A percentile compares a stretch with the other conserved stretches of the same genome.
Evolutionary conservation across 2,329 filamentous ascomycete species (phyloP).

Genomic region (Trichoderma asperellum): DNA sequence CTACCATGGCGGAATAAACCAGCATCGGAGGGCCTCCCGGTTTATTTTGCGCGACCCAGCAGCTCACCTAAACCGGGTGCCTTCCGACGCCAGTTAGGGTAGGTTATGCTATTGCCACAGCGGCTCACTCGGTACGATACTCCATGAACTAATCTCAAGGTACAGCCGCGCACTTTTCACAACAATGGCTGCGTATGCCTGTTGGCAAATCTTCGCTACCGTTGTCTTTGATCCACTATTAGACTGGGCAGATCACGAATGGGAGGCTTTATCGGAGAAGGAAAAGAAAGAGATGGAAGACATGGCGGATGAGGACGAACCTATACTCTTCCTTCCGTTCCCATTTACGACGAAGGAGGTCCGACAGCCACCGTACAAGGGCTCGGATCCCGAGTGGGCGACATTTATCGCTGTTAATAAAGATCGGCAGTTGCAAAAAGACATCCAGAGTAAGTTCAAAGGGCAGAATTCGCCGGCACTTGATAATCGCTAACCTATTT

Average conservation of each 20-base stretch:
- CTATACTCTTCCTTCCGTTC: constrained; percentile 62
- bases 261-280: constrained; percentile 48
- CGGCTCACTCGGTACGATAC: background rate
- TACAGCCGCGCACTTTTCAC: constrained; percentile 40
- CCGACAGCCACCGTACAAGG: constrained; percentile 55
- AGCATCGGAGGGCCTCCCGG: constrained; percentile 35
- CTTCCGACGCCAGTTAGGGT: constrained; percentile 39
- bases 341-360: constrained; percentile 60
- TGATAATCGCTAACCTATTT: constrained; percentile 29
- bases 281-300: constrained; percentile 49
- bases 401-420: constrained; percentile 62
- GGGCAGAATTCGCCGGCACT: background rate
- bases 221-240: constrained; percentile 53
- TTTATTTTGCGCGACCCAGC: constrained; percentile 40
- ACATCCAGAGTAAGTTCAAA: constrained; percentile 50
- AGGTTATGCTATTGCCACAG: constrained; percentile 26
- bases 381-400: constrained; percentile 66
- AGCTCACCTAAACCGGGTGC: constrained; percentile 29
- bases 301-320: constrained; percentile 49
- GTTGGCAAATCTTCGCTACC: constrained; percentile 50
- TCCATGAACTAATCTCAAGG: background rate
- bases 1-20: constrained; percentile 41
- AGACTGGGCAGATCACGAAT: constrained; percentile 48
- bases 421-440: constrained; percentile 52
- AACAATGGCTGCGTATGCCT: constrained; percentile 42